Percentiles rank a stretch among this genome's conserved stretches.
phyloP scores from a whole-genome alignment of 2,329 filamentous ascomycete species.

The Emericellopsis atlantica region DNA sequence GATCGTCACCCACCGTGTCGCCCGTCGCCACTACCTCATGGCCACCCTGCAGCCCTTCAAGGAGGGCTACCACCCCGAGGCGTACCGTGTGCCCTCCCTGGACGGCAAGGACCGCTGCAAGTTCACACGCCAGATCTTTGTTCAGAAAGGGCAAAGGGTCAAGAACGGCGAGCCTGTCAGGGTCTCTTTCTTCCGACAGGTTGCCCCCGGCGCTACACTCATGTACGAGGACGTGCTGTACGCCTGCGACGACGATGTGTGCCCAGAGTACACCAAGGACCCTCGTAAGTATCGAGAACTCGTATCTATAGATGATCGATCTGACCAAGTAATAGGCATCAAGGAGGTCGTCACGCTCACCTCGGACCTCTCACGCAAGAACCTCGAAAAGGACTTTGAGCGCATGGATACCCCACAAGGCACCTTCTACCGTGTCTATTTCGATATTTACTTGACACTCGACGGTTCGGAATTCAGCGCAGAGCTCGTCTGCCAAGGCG shows the following conservation, averaged over 20 bases:
- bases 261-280: conserved; percentile 98
- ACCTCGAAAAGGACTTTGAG: conserved; percentile 98
- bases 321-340: conserved; percentile 54
- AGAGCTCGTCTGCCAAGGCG: conserved; percentile 96
- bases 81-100: conserved; percentile 90
- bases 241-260: conserved; percentile 95
- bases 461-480: conserved; percentile 97
- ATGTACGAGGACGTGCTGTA: conserved; percentile 99
- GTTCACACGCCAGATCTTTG: conserved; percentile 95
- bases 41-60: conserved; percentile 97
- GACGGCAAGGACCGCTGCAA: conserved; percentile 98
- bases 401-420: conserved; percentile 98
- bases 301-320: neutral
- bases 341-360: conserved; percentile 98
- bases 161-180: conserved; percentile 99
- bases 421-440: conserved; percentile 79
- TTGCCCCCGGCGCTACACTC: conserved; percentile 88
- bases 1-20: conserved; percentile 92
- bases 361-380: conserved; percentile 92
- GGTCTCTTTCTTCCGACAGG: conserved; percentile 96
- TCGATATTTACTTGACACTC: conserved; percentile 78
- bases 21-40: conserved; percentile 97
- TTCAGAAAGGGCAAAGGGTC: conserved; percentile 95
- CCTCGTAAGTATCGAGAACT: conserved; percentile 59
- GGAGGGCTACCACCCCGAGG: conserved; percentile 95